Base-by-base conservation (phyloP, 164 flowering plant genomes). In the Berberis vulgaris region DNA sequence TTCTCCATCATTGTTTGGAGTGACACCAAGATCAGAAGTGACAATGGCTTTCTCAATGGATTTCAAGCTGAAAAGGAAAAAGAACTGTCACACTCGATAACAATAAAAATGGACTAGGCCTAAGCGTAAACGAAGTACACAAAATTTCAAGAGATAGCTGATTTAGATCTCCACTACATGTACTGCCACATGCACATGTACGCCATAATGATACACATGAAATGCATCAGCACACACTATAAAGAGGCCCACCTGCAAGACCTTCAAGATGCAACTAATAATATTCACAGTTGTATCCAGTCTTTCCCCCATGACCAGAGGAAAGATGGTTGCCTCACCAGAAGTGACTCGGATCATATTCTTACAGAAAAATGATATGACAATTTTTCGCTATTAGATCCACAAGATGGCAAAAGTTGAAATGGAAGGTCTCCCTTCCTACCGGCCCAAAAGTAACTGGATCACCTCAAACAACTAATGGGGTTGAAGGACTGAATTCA, bases 21-120 rank as follows among this genome's bases (percentile, higher is more conserved):
- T 87, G 71, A 91, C 56, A 76, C 91, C 91, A 73, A 86, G 82
- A 77, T 83, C 80, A 68, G 97, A 85, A 68, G 13, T 76, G 40
- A 95, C 96, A 45, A 95, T 80, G 57, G 96, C 99, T 79, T 95
- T 95, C 85, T 95, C 99, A 69, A 95, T 89, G 49, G 74, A 67
- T 78, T 91, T 95, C 72, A 95, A 81, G 75, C 97, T 91, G 89
- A 68, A 74, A 64, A 43, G 6, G 54, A 3, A 9, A 6, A 52
- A 52, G n/a, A 7, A 3, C 8, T 10, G 11, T 52, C 8, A 10
- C 10, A 52, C 11, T 7, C 4, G n/a, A 52, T 10, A 6, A 52
- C 4, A 26, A 1, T 10, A 2, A 7, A 52, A 2, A 1, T 7
- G n/a, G 54, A 7, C n/a, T 11, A 47, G 50, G 50, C 50, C 10